Base-by-base conservation (phyloP, 2,329 filamentous ascomycete genomes). In the Lachnellula subtilissima region DNA sequence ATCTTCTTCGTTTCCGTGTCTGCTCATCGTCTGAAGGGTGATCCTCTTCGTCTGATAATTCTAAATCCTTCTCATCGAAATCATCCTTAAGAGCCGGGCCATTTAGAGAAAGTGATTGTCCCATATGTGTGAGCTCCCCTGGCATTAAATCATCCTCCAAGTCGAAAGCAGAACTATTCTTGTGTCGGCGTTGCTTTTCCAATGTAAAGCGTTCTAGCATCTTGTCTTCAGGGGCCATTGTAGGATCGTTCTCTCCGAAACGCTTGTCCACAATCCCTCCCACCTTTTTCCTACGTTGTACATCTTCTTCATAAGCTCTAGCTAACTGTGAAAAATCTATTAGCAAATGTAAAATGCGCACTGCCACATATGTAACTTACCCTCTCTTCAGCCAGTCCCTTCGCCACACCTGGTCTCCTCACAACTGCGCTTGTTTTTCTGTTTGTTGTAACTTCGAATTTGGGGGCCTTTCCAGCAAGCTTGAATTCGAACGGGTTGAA, bases 401-500 rank as follows among this genome's bases (percentile, higher is more conserved):
- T 96, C 37, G 90, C 87, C 56, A 94, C 83, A 47, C 89, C 89
- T 2, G 94, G 94, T 52, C 92, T 80, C 35, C 87, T 88, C 61
- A 87, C 78, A 60, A 87, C 72, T 49, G 80, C 80, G 61, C 81
- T 83, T 25, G 78, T 76, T 28, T 78, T 76, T 68, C 77, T 82
- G 61, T 82, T 83, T 52, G 81, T 92, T 0, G 89, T 91, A 46
- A 92, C 87, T 45, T 93, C 86, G 62, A 96, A 96, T 68, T 97
- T 97, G 55, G 85, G 85, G 0, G 86, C 88, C 57, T 87, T 82
- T 1, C 86, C 79, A 42, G 87, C 85, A 56, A 88, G 84, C 73
- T 95, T 95, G 71, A 96, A 83, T 70, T 99, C 94, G 73, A 99
- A 99, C 0, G 94, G 94, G 71, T 99, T 99, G 82, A 97, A 97